Base-by-base conservation (phyloP, 805 yeast genomes). In the Cyberlindnera nakhonratchasimensis region DNA sequence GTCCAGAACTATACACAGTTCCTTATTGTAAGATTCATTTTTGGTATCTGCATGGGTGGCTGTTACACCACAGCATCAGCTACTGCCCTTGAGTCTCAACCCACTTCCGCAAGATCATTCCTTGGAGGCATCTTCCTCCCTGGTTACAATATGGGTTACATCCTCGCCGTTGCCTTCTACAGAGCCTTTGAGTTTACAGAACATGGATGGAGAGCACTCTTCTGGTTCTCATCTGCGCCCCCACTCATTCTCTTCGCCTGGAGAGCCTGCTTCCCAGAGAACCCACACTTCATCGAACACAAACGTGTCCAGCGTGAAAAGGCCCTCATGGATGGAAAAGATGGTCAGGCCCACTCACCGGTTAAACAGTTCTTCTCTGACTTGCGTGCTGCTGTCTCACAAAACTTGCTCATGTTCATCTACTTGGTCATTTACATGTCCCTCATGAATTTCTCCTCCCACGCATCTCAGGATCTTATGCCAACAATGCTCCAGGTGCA, bases 11-110 rank as follows among this genome's bases (percentile, higher is more conserved):
- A 70, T 55, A 38, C 59, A 37, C 81, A 79, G 57, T 82, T 82
- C 51, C 56, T 79, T 30, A 85, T 72, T 2, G 75, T 79, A 3
- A 67, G 89, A 39, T 81, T 86, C 3, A 50, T 80, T 17, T 82
- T 77, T 56, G 89, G 90, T 34, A 64, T 80, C 38, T 75, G 79
- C 35, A 79, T 82, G 86, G 89, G 88, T 31, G 88, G 87, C 39
- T 64, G 80, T 40, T 82, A 72, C 55, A 86, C 86, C 28, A 74
- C 77, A 44, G 75, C 80, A 26, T 74, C 82, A 20, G 82, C 84
- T 9, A 77, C 81, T 6, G 80, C 88, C 7, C 67, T 83, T 24
- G 86, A 80, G 50, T 84, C 81, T 53, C 71, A 79, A 37, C 87
- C 87, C 1, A 58, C 58, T 2, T 66, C 62, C 22, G 77, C 86